phyloP scores from a whole-genome alignment of 2,329 filamentous ascomycete species.

The Chrysoporthe puriensis region DNA sequence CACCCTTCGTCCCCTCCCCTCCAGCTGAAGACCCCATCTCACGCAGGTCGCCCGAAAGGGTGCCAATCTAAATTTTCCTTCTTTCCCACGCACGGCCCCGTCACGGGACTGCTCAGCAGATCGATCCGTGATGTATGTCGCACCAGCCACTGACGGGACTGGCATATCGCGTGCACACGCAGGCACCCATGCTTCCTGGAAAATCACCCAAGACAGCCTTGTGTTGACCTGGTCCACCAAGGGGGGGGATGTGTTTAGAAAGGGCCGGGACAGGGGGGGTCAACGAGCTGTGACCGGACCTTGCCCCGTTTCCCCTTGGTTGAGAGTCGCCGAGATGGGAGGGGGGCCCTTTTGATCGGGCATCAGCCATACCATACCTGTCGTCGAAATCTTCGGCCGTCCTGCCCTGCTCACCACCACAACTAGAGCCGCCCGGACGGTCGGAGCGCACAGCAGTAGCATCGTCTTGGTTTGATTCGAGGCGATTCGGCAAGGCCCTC shows the following conservation, averaged over 20 bases:
- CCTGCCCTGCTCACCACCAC: neutral
- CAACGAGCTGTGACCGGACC: constrained; percentile 17
- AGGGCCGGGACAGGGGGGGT: constrained; percentile 8
- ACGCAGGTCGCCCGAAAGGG: neutral
- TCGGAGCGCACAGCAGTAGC: constrained; percentile 18
- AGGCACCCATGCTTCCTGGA: neutral
- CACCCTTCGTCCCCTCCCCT: neutral
- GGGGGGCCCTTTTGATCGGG: neutral
- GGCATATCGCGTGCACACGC: neutral
- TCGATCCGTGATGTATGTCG: constrained; percentile 19
- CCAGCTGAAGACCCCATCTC: constrained; percentile 2
- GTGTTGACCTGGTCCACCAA: neutral
- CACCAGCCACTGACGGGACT: constrained; percentile 21
- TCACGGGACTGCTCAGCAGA: constrained; percentile 25
- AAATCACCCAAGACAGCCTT: neutral
- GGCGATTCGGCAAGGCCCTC: neutral
- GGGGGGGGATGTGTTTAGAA: neutral
- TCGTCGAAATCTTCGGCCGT: neutral
- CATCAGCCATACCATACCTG: neutral
- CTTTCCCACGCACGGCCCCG: neutral
- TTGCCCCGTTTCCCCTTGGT: neutral
- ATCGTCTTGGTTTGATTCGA: neutral
- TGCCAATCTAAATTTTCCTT: neutral
- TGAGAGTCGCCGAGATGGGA: neutral
- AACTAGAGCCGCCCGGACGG: neutral